phyloP scores from a whole-genome alignment of 148 eudicot genomes.

The Rhododendron kiyosumense region DNA sequence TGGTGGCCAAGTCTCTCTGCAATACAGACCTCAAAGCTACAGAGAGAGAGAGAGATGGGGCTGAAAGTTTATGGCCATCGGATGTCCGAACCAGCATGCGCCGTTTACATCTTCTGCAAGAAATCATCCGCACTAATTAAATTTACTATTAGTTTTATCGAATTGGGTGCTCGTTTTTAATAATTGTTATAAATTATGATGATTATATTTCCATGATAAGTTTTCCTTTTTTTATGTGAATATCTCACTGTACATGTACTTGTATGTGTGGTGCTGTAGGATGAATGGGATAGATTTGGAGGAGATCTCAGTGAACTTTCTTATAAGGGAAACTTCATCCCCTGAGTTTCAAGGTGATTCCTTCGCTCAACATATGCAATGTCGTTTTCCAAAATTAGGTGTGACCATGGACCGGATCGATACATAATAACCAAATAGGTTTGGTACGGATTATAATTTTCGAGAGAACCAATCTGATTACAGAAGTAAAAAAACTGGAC shows the following conservation, averaged over 20 bases:
- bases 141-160: too few relatives aligned
- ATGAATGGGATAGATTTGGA: constrained; percentile 62
- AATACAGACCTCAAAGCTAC: background rate
- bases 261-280: constrained; percentile 25
- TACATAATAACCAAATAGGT: too few relatives aligned
- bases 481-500: too few relatives aligned
- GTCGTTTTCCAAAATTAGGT: background rate
- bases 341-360: constrained; percentile 50
- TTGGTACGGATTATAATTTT: too few relatives aligned
- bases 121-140: constrained; percentile 9
- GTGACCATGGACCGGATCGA: background rate
- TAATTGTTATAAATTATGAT: too few relatives aligned
- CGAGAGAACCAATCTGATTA: too few relatives aligned
- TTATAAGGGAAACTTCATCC: constrained; percentile 40
- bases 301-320: constrained; percentile 47
- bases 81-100: constrained; percentile 77
- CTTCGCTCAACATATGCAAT: background rate
- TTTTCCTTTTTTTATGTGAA: background rate
- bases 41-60: constrained; percentile 2
- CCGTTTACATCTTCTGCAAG: constrained; percentile 74
- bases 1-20: background rate
- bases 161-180: too few relatives aligned
- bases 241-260: background rate
- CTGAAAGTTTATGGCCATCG: constrained; percentile 68
- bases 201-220: background rate